phyloP scores from a whole-genome alignment of 495 filamentous ascomycete species.

The Penicillium longicatenatum region DNA sequence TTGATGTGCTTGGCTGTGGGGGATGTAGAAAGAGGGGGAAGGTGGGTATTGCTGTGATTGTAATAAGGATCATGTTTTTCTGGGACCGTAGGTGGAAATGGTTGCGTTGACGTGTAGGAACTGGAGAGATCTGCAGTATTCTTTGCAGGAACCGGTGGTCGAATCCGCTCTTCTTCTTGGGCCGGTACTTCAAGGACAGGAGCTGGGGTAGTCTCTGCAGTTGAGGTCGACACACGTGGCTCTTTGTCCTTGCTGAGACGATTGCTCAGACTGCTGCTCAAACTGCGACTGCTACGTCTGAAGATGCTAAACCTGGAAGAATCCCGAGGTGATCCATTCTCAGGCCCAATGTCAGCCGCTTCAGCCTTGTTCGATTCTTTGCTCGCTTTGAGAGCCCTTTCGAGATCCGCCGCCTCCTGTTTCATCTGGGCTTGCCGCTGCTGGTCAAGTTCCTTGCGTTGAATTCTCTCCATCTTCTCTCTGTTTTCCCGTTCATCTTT shows the following conservation, averaged over 20 bases:
- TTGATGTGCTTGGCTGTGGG: constrained; percentile 16
- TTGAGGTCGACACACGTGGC: constrained; percentile 35
- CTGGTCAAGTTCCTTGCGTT: constrained; percentile 62
- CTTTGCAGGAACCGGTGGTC: constrained; percentile 17
- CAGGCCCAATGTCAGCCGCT: constrained; percentile 28
- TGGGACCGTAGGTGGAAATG: constrained; percentile 4
- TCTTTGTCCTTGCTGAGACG: constrained; percentile 42
- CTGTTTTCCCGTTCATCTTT: constrained; percentile 34
- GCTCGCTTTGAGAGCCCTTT: constrained; percentile 61
- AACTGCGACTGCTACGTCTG: constrained; percentile 60
- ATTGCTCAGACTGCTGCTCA: constrained; percentile 63
- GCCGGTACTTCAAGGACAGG: constrained; percentile 22
- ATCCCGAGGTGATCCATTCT: constrained; percentile 43
- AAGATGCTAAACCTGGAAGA: constrained; percentile 54
- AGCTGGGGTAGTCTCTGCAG: constrained; percentile 22
- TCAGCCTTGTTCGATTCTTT: constrained; percentile 57
- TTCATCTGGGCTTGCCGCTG: constrained; percentile 48
- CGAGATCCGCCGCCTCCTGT: constrained; percentile 60
- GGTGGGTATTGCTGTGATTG: not conserved
- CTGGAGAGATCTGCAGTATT: constrained; percentile 15
- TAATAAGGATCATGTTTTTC: constrained; percentile 5
- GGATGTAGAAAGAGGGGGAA: constrained; percentile 5
- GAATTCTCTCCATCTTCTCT: constrained; percentile 64
- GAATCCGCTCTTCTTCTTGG: constrained; percentile 11
- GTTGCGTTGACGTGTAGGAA: constrained; percentile 1